These are phyloP conservation scores for Biscogniauxia marginata DNA, from an alignment of 2,329 filamentous ascomycete species.

Conservation along the genomic window DNA sequence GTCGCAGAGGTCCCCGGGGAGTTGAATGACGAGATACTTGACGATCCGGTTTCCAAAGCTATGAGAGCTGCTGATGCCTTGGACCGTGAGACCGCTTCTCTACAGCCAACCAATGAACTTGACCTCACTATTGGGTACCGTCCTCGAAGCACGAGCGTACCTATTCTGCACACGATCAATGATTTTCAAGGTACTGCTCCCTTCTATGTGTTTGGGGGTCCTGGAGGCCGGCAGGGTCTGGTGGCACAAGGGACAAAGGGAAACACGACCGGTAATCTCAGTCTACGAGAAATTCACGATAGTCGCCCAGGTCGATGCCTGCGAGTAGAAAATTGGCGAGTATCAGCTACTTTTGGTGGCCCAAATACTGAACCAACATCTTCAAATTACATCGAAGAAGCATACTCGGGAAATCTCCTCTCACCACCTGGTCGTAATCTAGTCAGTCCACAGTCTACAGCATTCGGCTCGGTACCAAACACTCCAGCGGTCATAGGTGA, in stretches of 20 bases:
- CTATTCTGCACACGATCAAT: slow-evolving; percentile 45
- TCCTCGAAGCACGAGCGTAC: slow-evolving; percentile 50
- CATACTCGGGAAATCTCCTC: slow-evolving; percentile 5
- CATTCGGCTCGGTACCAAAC: slow-evolving; percentile 20
- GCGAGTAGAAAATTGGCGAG: slow-evolving; percentile 12
- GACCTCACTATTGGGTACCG: slow-evolving; percentile 42
- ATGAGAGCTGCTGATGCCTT: slow-evolving; percentile 60
- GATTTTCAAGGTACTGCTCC: slow-evolving; percentile 44
- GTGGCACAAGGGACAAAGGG: neutral
- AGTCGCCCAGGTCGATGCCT: slow-evolving; percentile 3
- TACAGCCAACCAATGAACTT: slow-evolving; percentile 51
- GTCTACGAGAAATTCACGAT: neutral
- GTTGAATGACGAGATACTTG: slow-evolving; percentile 17
- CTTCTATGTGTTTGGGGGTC: slow-evolving; percentile 48
- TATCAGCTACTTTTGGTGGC: slow-evolving; percentile 5
- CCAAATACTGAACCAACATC: slow-evolving; percentile 5
- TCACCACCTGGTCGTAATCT: slow-evolving; percentile 15
- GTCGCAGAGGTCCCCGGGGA: neutral
- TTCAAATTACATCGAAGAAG: slow-evolving; percentile 10
- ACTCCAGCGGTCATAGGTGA: slow-evolving; percentile 29
- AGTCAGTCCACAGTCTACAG: slow-evolving; percentile 18
- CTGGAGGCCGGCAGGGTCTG: slow-evolving; percentile 2
- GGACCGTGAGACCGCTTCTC: slow-evolving; percentile 52
- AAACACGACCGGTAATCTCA: neutral
- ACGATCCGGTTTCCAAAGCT: slow-evolving; percentile 52